Evolutionary conservation across 2,329 filamentous ascomycete species (phyloP).

Genomic region (Achaetomium macrosporum): DNA sequence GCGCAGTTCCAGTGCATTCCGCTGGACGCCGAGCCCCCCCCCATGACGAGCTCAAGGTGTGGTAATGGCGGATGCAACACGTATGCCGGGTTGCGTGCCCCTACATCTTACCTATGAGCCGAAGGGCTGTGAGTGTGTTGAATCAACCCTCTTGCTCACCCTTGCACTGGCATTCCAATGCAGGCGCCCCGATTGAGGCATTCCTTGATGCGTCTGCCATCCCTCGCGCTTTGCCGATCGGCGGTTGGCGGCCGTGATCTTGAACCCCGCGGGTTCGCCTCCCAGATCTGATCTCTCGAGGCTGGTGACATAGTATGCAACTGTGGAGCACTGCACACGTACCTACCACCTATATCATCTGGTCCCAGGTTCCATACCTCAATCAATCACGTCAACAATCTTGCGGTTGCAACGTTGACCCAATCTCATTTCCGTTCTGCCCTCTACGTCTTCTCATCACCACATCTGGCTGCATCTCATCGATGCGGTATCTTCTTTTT

Average conservation of each 20-base stretch:
- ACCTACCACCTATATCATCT: slow-evolving; percentile 1
- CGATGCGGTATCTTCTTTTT: neutral
- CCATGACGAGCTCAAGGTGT: too few relatives aligned
- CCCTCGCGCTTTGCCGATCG: slow-evolving; percentile 14
- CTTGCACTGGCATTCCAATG: slow-evolving; percentile 1
- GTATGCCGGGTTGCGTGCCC: neutral
- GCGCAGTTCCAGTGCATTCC: slow-evolving; percentile 3
- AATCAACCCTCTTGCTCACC: slow-evolving; percentile 2
- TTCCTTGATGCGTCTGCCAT: slow-evolving; percentile 10
- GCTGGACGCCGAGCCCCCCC: neutral
- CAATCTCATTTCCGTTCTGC: neutral
- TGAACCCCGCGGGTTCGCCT: neutral
- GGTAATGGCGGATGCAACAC: neutral
- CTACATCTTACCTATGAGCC: neutral
- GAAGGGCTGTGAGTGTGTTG: neutral
- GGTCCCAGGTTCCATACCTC: too few relatives aligned
- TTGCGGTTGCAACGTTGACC: neutral
- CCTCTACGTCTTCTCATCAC: neutral
- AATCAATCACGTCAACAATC: neutral
- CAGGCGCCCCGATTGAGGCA: neutral
- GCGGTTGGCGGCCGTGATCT: slow-evolving; percentile 2
- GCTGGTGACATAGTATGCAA: neutral
- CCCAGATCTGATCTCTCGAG: neutral
- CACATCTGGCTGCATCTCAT: neutral
- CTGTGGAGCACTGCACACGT: neutral